These are phyloP conservation scores for Golubevia pallescens DNA, from an alignment of 1,284 basidiomycete genomes.

Conservation along the genomic window DNA sequence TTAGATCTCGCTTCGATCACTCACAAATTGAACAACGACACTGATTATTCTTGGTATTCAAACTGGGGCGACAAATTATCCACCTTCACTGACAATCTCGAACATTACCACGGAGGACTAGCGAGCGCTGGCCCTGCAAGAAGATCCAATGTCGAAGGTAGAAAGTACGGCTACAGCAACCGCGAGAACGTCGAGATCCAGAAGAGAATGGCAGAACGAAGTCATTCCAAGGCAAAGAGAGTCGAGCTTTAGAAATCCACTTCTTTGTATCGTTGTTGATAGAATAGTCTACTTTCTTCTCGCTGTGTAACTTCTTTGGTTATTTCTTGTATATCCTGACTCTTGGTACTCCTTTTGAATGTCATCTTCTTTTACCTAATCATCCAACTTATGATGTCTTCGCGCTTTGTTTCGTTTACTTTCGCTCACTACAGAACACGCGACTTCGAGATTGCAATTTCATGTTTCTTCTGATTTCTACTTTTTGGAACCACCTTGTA, in stretches of 20 bases:
- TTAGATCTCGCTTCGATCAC: slow-evolving; percentile 33
- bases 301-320: not conserved
- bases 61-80: slow-evolving; percentile 31
- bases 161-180: not conserved
- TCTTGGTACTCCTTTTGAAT: too few species aligned
- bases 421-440: too few species aligned
- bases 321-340: too few species aligned
- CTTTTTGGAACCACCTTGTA: too few species aligned
- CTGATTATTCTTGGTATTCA: slow-evolving; percentile 36
- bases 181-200: not conserved
- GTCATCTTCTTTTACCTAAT: too few species aligned
- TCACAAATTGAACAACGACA: slow-evolving; percentile 29
- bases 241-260: not conserved
- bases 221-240: not conserved
- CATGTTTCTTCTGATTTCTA: too few species aligned
- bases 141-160: not conserved
- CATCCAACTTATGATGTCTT: too few species aligned
- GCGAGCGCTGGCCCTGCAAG: slow-evolving; percentile 7
- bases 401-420: too few species aligned
- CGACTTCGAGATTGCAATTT: too few species aligned
- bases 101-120: slow-evolving; percentile 39
- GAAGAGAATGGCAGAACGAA: not conserved
- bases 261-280: not conserved
- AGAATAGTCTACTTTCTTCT: not conserved
- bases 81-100: slow-evolving; percentile 26